phyloP scores from a whole-genome alignment of 805 yeast genomes.

The Zygosaccharomyces siamensis region DNA sequence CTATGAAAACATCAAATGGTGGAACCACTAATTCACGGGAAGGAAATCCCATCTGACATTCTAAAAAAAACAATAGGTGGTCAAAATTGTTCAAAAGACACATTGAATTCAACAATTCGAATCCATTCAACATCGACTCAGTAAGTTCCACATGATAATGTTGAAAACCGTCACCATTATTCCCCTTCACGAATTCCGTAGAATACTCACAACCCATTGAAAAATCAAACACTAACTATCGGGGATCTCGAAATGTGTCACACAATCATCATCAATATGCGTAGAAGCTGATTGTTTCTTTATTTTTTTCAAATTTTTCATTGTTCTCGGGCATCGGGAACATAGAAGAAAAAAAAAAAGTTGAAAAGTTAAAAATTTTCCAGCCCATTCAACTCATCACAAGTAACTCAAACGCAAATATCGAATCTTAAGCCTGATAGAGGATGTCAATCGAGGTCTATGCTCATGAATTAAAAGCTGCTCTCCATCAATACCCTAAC shows the following conservation, averaged over 20 bases:
- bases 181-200: slow-evolving; percentile 1
- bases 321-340: not conserved
- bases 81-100: slow-evolving; percentile 35
- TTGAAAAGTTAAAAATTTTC: not conserved
- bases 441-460: slow-evolving; percentile 29
- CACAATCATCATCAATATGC: not conserved
- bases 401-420: not conserved
- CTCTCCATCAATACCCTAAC: slow-evolving; percentile 78
- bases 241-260: no score
- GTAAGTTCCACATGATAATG: slow-evolving; percentile 30
- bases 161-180: slow-evolving; percentile 6
- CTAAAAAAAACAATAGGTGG: slow-evolving; percentile 36
- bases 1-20: slow-evolving; percentile 32
- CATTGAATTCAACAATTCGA: slow-evolving; percentile 31
- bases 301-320: slow-evolving; percentile 1
- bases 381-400: slow-evolving; percentile 1
- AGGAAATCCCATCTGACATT: slow-evolving; percentile 20
- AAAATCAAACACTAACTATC: no score
- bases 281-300: not conserved
- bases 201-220: not conserved
- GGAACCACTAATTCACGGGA: slow-evolving; percentile 26
- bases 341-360: not conserved
- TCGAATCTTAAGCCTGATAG: not conserved
- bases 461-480: slow-evolving; percentile 47
- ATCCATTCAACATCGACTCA: slow-evolving; percentile 16